Evolutionary conservation across 768 basidiomycete species (phyloP), one percentile per base, ranked within the genome.

Genomic region (Neoboletus subvelutipes): DNA sequence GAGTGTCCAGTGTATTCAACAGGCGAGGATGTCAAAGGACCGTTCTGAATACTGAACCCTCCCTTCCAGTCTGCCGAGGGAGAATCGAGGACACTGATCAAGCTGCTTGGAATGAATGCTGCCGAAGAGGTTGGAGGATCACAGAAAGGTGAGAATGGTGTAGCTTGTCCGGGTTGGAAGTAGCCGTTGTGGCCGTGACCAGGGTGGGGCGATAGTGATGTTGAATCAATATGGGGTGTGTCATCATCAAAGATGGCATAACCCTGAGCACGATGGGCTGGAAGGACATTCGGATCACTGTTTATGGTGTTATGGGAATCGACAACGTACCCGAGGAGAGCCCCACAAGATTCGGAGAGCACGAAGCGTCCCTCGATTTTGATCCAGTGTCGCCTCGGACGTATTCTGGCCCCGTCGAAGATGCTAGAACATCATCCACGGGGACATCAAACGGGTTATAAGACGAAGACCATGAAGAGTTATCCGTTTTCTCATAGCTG

Each of bases 21-120:
- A 3, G 82, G 79, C 36, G 80, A 83, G 15, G 73, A 67, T 29
- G 70, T 72, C 55, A 78, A 65, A 4, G 58, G 15, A 26, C 61
- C 62, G n/a, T 48, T 65, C 34, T 68, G 52, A 37, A 48, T 45
- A 22, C 57, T 51, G 22, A 60, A 42, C 18, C 55, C 52, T 47
- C 56, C 69, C 43, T 78, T 78, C 80, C 83, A 84, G 58, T 83
- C 81, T 48, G 78, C 79, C 51, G 84, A 82, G 28, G 86, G 72
- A 24, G 85, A 82, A 50, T 78, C 73, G 59, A 84, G 64, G 18
- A 73, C 62, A 28, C 65, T 73, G 54, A 72, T 80, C 29, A 86
- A 73, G 64, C 79, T 78, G 46, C 79, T 77, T 34, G 86, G 82
- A 55, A 88, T 82, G 54, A 83, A 72, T 11, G 80, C 78, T 48